These are phyloP conservation scores for Ascochyta rabiei DNA, from an alignment of 2,329 filamentous ascomycete species.

Conservation along the genomic window DNA sequence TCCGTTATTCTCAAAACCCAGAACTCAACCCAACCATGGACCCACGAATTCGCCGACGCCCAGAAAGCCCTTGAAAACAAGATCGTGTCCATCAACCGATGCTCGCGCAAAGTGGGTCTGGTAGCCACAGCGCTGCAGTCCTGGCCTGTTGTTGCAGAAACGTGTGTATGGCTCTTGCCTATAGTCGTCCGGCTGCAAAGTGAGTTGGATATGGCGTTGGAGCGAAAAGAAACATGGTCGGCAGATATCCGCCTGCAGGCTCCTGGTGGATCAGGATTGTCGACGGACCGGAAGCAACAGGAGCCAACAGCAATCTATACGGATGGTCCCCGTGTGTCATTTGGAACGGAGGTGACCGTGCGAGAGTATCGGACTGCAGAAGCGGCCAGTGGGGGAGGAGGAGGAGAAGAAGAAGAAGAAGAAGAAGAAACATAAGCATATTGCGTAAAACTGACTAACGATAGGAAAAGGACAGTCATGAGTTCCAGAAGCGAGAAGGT, in stretches of 20 bases:
- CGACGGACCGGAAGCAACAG: not conserved
- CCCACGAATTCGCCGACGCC: not conserved
- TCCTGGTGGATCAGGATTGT: not conserved
- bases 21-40: not conserved
- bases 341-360: not conserved
- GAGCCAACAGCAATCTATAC: not conserved
- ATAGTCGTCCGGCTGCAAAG: not conserved
- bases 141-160: not conserved
- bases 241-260: too few species aligned
- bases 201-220: not conserved
- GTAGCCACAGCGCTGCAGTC: not conserved
- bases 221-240: not conserved
- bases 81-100: not conserved
- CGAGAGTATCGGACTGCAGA: not conserved
- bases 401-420: too few species aligned
- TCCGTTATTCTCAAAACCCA: not conserved
- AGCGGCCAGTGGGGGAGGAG: too few species aligned
- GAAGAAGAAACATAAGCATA: not conserved
- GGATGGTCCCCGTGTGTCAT: not conserved
- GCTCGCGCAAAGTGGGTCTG: not conserved
- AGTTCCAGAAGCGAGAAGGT: not conserved
- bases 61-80: not conserved
- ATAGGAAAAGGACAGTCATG: not conserved
- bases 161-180: not conserved
- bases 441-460: not conserved